Percentiles rank a stretch among this genome's conserved stretches.
Conservation (phyloP, 2,329 filamentous ascomycete genomes). For the Verticillium nonalfalfae region DNA sequence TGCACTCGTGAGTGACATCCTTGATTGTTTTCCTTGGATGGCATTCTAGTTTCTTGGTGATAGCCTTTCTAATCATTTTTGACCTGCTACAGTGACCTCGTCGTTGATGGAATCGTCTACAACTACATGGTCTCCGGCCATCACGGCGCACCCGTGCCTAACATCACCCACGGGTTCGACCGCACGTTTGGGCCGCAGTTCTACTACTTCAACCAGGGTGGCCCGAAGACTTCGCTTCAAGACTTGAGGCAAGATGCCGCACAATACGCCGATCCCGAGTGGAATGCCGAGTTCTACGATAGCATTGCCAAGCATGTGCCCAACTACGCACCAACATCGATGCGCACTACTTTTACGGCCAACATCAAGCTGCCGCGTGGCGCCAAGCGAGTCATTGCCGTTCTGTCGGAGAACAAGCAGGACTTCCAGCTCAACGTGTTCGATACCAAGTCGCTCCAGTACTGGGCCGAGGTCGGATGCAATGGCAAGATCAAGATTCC, state of each 20-base stretch:
- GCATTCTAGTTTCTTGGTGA: no score
- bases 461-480: slow-evolving; percentile 48
- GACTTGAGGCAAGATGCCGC: slow-evolving; percentile 36
- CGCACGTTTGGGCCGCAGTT: slow-evolving; percentile 59
- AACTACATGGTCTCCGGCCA: slow-evolving; percentile 59
- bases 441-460: slow-evolving; percentile 51
- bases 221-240: background rate
- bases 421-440: slow-evolving; percentile 36
- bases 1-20: slow-evolving; percentile 36
- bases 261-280: slow-evolving; percentile 40
- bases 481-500: slow-evolving; percentile 44
- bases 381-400: slow-evolving; percentile 45
- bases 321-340: slow-evolving; percentile 47
- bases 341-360: slow-evolving; percentile 42
- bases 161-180: slow-evolving; percentile 59
- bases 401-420: slow-evolving; percentile 33
- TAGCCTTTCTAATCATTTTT: background rate
- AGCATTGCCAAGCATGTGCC: slow-evolving; percentile 51
- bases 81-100: slow-evolving; percentile 35
- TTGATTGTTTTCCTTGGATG: background rate
- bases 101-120: slow-evolving; percentile 59
- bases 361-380: slow-evolving; percentile 42
- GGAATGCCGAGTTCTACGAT: slow-evolving; percentile 57
- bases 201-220: slow-evolving; percentile 50
- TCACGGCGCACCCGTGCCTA: slow-evolving; percentile 56